Base-by-base conservation (phyloP, 495 filamentous ascomycete species). In the Pyrenopolyporus hunteri region DNA sequence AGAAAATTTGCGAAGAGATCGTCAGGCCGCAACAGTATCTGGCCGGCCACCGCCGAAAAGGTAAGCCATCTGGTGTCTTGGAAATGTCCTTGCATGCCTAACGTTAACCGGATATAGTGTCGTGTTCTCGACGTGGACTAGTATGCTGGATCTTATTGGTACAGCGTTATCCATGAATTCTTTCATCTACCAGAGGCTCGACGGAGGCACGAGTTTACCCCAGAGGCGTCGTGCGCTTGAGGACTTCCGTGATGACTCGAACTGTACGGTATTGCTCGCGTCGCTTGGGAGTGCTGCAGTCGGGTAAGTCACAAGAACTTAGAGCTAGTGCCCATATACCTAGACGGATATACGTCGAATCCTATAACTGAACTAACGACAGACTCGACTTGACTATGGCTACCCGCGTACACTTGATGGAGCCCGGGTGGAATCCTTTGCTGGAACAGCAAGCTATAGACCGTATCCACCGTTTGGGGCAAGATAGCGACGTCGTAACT, bases 391-490 rank as follows among this genome's bases (percentile, higher is more conserved):
- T 82, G 17, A 75, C 76, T 7, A 57, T 72, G 4, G 79, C 78
- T 8, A 77, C 68, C 33, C 73, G 69, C 9, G 71, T 83, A 6
- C 71, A 74, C 47, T 63, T 81, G 28, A 63, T 81, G 22, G 78
- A 83, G 31, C 79, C 76, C 8, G 74, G 80, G 55, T 82, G 78
- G 79, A 82, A 82, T 46, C 80, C 80, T 3, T 71, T 70, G 44
- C 67, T 82, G 7, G 79, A 82, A 53, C 68, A 69, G 23, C 80
- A 82, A 60, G 80, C 80, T 3, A 70, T 80, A 32, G 69, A 65
- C 5, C 70, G 79, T 37, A 67, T 73, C n/a, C 36, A 76, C 19
- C 64, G 79, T 8, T 70, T 82, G 6, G 78, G 78, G 1, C 79
- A 82, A 47, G 57, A 60, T 11, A 72, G 67, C 22, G 46, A 72